A percentile compares a stretch with the other conserved stretches of the same genome.
Evolutionary conservation across 208 protist genomes (phyloP).

Genomic region (Leishmania guyanensis): DNA sequence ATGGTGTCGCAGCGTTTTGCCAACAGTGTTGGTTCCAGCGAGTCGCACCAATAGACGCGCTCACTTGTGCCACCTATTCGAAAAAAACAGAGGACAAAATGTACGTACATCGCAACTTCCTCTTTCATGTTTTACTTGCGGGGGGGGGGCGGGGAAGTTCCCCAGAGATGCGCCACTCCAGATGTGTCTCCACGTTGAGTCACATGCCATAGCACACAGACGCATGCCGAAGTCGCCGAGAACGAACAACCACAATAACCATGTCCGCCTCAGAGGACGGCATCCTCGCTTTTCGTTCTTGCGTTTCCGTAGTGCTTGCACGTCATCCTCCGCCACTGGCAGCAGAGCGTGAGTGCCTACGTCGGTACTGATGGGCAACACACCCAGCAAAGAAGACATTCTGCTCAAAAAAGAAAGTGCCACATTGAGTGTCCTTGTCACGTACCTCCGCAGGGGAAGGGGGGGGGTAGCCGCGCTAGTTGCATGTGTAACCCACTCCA

Average conservation of each 20-base stretch:
- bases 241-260: too few species aligned
- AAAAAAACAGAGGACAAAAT: not conserved
- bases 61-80: not conserved
- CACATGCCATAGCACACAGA: not conserved
- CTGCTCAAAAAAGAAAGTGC: not conserved
- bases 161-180: not conserved
- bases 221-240: too few species aligned
- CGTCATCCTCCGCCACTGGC: not conserved
- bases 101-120: not conserved
- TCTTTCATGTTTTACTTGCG: not conserved
- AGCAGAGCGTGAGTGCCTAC: not conserved
- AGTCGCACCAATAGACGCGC: not conserved
- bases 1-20: conserved; percentile 3
- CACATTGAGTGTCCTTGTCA: not conserved
- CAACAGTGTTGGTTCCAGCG: too few species aligned
- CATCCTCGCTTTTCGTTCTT: not conserved
- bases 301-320: not conserved
- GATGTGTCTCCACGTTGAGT: not conserved
- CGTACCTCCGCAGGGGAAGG: not conserved
- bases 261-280: not conserved
- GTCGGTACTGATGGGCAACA: too few species aligned
- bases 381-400: too few species aligned
- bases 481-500: not conserved
- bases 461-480: too few species aligned
- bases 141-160: too few species aligned